Conservation (phyloP, 2,329 filamentous ascomycete species). For the Beauveria sp. region DNA sequence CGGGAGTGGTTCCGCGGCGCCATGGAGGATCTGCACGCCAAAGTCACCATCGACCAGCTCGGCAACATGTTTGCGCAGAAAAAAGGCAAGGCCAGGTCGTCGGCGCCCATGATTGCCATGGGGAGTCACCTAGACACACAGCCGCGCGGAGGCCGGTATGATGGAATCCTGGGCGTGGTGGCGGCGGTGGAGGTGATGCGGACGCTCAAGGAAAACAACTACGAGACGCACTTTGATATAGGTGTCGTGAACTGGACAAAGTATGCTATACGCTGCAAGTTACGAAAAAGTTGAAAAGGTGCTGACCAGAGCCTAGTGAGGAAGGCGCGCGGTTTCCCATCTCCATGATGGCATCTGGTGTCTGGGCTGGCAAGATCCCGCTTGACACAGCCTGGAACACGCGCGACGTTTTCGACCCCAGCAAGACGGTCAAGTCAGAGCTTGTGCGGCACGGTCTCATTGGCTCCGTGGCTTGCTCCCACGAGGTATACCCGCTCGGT, state of each 20-base stretch:
- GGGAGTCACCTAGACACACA: conserved; percentile 65
- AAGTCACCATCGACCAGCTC: conserved; percentile 64
- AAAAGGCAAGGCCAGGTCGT: conserved; percentile 48
- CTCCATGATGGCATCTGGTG: conserved; percentile 68
- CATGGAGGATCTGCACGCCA: conserved; percentile 56
- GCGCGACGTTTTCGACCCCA: conserved; percentile 42
- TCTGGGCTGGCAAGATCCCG: conserved; percentile 64
- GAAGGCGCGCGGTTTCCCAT: conserved; percentile 74
- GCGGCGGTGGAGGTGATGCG: conserved; percentile 66
- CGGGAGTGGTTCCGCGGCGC: conserved; percentile 70
- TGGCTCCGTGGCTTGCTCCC: conserved; percentile 19
- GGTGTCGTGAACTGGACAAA: conserved; percentile 76
- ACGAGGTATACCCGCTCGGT: conserved; percentile 45
- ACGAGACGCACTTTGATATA: conserved; percentile 62
- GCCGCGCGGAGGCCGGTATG: conserved; percentile 59
- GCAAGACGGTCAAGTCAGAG: conserved; percentile 30
- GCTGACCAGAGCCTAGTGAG: conserved; percentile 41
- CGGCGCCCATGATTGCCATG: conserved; percentile 54
- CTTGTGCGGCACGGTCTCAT: conserved; percentile 64
- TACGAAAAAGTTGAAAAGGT: neutral
- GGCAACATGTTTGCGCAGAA: conserved; percentile 72
- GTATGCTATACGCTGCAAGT: conserved; percentile 24
- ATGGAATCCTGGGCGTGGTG: conserved; percentile 68
- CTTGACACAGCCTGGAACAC: conserved; percentile 54
- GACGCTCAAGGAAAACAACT: conserved; percentile 53